These are phyloP conservation scores for Artemisia annua DNA, from an alignment of 129 eudicot species.

Conservation along the genomic window DNA sequence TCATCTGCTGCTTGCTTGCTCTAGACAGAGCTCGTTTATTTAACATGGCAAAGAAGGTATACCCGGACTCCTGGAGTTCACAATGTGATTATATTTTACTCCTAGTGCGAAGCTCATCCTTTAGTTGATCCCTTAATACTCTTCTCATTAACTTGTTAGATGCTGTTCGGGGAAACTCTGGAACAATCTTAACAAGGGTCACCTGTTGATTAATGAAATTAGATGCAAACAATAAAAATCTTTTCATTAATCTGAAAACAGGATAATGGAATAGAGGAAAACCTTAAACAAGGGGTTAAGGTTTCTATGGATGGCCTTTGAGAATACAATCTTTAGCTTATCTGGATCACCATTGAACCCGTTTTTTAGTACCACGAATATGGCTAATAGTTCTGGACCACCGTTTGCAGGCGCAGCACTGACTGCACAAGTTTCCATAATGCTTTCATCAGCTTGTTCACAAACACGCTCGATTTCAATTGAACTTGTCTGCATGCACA, in stretches of 20 bases:
- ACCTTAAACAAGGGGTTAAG: constrained; percentile 98
- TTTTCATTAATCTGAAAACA: constrained; percentile 1
- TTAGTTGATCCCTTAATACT: constrained; percentile 70
- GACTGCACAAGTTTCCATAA: constrained; percentile 87
- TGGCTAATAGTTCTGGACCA: constrained; percentile 82
- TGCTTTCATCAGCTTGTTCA: constrained; percentile 59
- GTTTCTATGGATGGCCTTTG: constrained; percentile 72
- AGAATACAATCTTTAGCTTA: constrained; percentile 53
- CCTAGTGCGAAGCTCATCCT: constrained; percentile 45
- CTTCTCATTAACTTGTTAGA: constrained; percentile 81
- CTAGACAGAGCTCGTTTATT: background rate
- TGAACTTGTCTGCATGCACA: constrained; percentile 78
- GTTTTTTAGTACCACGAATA: constrained; percentile 75
- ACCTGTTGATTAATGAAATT: constrained; percentile 53
- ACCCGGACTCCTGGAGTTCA: background rate
- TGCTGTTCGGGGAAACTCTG: constrained; percentile 85
- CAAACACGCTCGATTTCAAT: constrained; percentile 91
- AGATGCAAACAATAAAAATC: background rate
- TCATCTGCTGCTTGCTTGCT: no score
- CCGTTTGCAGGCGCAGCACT: constrained; percentile 70
- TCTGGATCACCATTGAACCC: constrained; percentile 48
- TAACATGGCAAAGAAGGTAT: background rate
- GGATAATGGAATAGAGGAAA: background rate
- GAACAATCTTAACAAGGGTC: constrained; percentile 61
- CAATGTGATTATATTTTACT: constrained; percentile 51